Percentiles rank a stretch among this genome's conserved stretches.
Evolutionary conservation across 257 asterid genomes (phyloP).

Genomic region (Solanum peruvianum): DNA sequence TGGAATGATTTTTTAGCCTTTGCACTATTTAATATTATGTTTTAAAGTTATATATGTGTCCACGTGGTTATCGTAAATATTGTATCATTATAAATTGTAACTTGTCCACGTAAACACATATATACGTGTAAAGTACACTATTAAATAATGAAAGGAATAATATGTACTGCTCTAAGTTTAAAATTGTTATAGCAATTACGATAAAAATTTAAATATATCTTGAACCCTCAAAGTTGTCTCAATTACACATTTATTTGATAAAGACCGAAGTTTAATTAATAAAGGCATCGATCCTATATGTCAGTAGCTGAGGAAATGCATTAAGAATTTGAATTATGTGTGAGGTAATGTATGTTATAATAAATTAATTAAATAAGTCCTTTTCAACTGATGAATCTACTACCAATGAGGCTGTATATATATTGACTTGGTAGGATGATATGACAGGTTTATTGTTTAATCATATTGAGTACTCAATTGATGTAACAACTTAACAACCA

Average conservation of each 20-base stretch:
- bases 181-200: too few relatives aligned
- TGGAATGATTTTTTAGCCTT: too few relatives aligned
- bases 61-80: too few relatives aligned
- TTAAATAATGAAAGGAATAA: too few relatives aligned
- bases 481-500: constrained; percentile 58
- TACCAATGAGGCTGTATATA: not conserved
- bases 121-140: too few relatives aligned
- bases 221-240: not conserved
- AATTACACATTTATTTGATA: not conserved
- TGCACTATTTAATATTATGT: too few relatives aligned
- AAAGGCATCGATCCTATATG: not conserved
- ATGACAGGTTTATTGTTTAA: constrained; percentile 19
- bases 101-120: too few relatives aligned
- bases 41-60: too few relatives aligned
- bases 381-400: not conserved
- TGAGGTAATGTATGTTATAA: not conserved
- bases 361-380: not conserved
- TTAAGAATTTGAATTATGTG: not conserved
- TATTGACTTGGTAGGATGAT: constrained; percentile 8
- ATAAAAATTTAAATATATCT: too few relatives aligned
- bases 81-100: too few relatives aligned
- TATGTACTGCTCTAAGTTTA: too few relatives aligned
- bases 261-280: not conserved
- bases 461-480: constrained; percentile 18
- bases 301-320: not conserved